Conservation (phyloP, 1,284 basidiomycete genomes). For the Rhodotorula sp. region DNA sequence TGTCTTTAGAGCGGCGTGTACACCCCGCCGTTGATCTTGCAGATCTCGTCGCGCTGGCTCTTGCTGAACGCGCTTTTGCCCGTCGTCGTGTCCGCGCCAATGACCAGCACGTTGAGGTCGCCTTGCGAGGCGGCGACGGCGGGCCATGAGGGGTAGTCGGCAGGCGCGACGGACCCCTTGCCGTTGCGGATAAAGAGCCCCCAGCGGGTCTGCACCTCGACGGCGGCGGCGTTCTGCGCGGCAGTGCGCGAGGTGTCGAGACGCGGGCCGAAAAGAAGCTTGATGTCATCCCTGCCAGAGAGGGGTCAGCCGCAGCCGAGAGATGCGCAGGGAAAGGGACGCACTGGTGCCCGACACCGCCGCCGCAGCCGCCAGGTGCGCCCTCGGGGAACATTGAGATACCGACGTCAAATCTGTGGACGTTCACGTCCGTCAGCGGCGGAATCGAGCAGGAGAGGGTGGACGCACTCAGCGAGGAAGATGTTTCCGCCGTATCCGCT, state of each 20-base stretch:
- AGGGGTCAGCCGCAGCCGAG: no score
- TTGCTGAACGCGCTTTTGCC: not conserved
- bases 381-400: conserved; percentile 1
- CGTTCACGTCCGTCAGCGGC: not conserved
- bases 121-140: not conserved
- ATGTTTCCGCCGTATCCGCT: conserved; percentile 4
- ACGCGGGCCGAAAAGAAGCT: conserved; percentile 27
- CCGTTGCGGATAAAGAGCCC: conserved; percentile 34
- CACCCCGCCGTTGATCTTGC: not conserved
- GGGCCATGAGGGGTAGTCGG: not conserved
- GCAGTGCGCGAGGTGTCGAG: not conserved
- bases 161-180: conserved; percentile 31
- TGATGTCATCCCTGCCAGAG: conserved; percentile 40
- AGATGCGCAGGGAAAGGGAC: not conserved
- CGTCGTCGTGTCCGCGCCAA: not conserved
- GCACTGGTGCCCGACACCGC: conserved; percentile 29
- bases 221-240: conserved; percentile 17
- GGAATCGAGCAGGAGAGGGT: not conserved
- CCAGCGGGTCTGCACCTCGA: conserved; percentile 40
- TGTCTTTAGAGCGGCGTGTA: not conserved
- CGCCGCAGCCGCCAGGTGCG: not conserved
- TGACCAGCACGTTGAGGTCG: conserved; percentile 7
- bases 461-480: conserved; percentile 34
- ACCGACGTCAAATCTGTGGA: conserved; percentile 34
- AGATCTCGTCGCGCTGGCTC: not conserved